Percentiles rank a stretch among this genome's conserved stretches.
Evolutionary conservation across 2,329 filamentous ascomycete genomes (phyloP).

Genomic region (Cercospora sp.): DNA sequence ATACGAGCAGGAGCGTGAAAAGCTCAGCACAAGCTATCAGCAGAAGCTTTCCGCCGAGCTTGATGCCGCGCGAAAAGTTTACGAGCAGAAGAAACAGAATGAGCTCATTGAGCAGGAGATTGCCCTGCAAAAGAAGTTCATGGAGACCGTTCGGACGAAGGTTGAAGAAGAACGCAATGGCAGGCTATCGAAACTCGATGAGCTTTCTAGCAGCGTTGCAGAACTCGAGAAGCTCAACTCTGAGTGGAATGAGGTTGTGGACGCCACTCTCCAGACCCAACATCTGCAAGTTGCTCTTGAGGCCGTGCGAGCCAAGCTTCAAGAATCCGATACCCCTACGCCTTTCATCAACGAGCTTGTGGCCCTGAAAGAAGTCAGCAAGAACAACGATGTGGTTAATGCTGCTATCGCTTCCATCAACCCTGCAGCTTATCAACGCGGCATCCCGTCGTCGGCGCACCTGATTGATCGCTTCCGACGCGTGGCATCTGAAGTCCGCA

Average conservation of each 20-base stretch:
- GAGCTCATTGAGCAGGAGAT: conserved; percentile 88
- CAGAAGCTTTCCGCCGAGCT: conserved; percentile 76
- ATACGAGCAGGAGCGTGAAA: conserved; percentile 83
- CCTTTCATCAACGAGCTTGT: conserved; percentile 93
- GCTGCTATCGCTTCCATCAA: conserved; percentile 97
- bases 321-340: conserved; percentile 67
- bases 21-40: conserved; percentile 74
- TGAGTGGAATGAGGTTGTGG: conserved; percentile 87
- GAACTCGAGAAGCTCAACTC: conserved; percentile 85
- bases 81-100: conserved; percentile 81
- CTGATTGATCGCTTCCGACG: conserved; percentile 94
- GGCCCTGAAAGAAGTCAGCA: conserved; percentile 85
- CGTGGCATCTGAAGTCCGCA: conserved; percentile 87
- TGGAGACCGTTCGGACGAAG: conserved; percentile 71
- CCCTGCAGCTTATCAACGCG: conserved; percentile 87
- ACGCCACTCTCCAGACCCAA: conserved; percentile 88
- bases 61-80: conserved; percentile 74
- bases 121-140: conserved; percentile 80
- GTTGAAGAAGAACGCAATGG: conserved; percentile 88
- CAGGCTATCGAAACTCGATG: conserved; percentile 79
- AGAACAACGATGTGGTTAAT: conserved; percentile 76
- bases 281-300: conserved; percentile 96
- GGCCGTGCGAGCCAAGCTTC: conserved; percentile 80
- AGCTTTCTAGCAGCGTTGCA: conserved; percentile 73
- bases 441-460: conserved; percentile 78